A percentile compares a stretch with the other conserved stretches of the same genome.
phyloP scores from a whole-genome alignment of 306 rosid genomes.

The Lathyrus sativus region DNA sequence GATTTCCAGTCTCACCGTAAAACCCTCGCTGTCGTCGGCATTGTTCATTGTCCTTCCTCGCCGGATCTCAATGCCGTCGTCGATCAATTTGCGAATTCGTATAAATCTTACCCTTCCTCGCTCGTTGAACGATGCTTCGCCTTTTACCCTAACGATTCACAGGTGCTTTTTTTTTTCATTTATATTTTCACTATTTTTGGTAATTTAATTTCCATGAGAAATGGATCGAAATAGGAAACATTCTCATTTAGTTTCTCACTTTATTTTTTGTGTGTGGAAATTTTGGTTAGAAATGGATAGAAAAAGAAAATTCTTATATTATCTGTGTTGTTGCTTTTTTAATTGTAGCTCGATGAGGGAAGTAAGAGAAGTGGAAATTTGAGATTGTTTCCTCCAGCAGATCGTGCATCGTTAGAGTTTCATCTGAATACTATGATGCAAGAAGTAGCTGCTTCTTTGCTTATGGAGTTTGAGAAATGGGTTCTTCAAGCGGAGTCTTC shows the following conservation, averaged over 20 bases:
- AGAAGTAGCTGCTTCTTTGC: conserved; percentile 85
- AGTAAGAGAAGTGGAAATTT: conserved; percentile 71
- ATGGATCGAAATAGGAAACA: background rate
- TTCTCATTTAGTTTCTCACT: background rate
- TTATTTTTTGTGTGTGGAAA: background rate
- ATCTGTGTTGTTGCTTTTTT: background rate
- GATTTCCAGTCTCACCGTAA: conserved; percentile 92
- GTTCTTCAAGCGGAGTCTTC: conserved; percentile 95
- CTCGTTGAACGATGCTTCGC: conserved; percentile 91
- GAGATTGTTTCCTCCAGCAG: conserved; percentile 95
- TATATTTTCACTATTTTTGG: background rate
- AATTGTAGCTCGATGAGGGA: conserved; percentile 84
- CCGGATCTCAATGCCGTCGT: conserved; percentile 69
- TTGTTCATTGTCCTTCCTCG: conserved; percentile 93
- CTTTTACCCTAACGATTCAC: conserved; percentile 83
- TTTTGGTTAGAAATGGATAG: background rate
- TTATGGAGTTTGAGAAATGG: conserved; percentile 98
- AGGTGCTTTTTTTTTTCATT: conserved; percentile 41
- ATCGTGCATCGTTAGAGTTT: conserved; percentile 75
- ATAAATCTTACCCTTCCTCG: conserved; percentile 65
- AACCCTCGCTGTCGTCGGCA: conserved; percentile 78
- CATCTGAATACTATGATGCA: conserved; percentile 97
- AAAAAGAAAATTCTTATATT: background rate
- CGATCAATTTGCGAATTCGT: conserved; percentile 53
- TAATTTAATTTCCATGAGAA: background rate